A percentile compares a stretch with the other conserved stretches of the same genome.
Evolutionary conservation across 331 rosid species (phyloP).

Genomic region (Pyrus hybrid): DNA sequence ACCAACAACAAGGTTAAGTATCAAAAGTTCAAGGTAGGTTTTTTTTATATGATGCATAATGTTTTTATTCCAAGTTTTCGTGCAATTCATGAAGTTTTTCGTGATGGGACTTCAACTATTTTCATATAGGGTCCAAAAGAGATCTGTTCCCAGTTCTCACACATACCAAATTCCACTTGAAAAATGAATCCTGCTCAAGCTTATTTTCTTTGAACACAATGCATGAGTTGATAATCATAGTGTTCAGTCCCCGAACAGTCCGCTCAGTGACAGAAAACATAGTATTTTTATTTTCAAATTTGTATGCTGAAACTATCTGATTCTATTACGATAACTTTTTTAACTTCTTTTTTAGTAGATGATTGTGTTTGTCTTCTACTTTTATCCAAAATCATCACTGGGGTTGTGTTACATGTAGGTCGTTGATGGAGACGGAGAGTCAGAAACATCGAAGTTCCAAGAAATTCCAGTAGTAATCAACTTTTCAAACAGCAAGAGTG

Average conservation of each 20-base stretch:
- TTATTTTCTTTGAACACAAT: neutral
- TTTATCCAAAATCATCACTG: neutral
- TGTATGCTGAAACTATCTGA: neutral
- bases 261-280: neutral
- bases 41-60: neutral
- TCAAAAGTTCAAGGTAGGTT: slow-evolving; percentile 35
- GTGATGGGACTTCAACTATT: neutral
- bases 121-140: neutral
- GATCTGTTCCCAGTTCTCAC: neutral
- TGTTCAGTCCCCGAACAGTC: neutral
- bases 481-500: slow-evolving; percentile 19
- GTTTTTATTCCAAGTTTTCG: neutral
- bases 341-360: neutral
- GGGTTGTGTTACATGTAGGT: slow-evolving; percentile 44
- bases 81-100: neutral
- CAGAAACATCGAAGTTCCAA: slow-evolving; percentile 9
- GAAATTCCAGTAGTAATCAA: slow-evolving; percentile 26
- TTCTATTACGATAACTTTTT: neutral
- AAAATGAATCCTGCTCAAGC: neutral
- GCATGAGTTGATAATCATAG: neutral
- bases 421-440: slow-evolving; percentile 28
- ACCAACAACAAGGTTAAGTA: slow-evolving; percentile 9
- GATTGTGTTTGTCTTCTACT: neutral
- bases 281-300: neutral
- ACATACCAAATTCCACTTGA: neutral